These are phyloP conservation scores for Suillus lakei DNA, from an alignment of 768 basidiomycete genomes.

Conservation along the genomic window DNA sequence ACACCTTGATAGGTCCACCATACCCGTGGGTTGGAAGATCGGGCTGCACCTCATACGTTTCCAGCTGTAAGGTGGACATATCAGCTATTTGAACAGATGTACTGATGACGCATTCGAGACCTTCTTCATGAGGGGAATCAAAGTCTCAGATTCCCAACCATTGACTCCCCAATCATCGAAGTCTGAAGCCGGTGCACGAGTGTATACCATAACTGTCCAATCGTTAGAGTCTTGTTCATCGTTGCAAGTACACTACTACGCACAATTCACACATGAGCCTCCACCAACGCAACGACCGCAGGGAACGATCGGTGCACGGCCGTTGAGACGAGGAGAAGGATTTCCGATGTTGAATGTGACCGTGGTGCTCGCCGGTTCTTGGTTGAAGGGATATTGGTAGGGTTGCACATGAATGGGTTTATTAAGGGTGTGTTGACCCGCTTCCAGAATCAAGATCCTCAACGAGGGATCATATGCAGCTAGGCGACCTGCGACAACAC, in stretches of 20 bases:
- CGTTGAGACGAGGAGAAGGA: conserved; percentile 19
- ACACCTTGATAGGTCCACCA: conserved; percentile 28
- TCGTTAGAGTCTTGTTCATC: conserved; percentile 1
- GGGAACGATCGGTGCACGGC: conserved; percentile 20
- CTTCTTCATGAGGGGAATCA: conserved; percentile 30
- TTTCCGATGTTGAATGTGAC: conserved; percentile 21
- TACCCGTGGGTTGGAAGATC: conserved; percentile 25
- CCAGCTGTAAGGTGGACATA: conserved; percentile 15
- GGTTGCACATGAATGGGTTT: conserved; percentile 27
- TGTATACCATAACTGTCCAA: conserved; percentile 52
- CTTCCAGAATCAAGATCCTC: conserved; percentile 35
- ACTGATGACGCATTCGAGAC: conserved; percentile 10
- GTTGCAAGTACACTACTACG: conserved; percentile 19
- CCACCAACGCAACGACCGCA: conserved; percentile 34
- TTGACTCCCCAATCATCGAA: conserved; percentile 42
- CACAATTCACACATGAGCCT: conserved; percentile 55
- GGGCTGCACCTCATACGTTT: conserved; percentile 26
- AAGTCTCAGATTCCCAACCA: conserved; percentile 32
- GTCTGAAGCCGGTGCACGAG: conserved; percentile 60
- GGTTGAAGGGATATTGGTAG: conserved; percentile 22
- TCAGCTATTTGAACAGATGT: background rate
- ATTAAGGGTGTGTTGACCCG: conserved; percentile 31
- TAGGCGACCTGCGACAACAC: conserved; percentile 37
- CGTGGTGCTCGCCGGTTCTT: conserved; percentile 21
- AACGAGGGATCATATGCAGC: conserved; percentile 29